These are phyloP conservation scores for Crithidia acanthocephali DNA, from an alignment of 208 protist species.

Conservation along the genomic window DNA sequence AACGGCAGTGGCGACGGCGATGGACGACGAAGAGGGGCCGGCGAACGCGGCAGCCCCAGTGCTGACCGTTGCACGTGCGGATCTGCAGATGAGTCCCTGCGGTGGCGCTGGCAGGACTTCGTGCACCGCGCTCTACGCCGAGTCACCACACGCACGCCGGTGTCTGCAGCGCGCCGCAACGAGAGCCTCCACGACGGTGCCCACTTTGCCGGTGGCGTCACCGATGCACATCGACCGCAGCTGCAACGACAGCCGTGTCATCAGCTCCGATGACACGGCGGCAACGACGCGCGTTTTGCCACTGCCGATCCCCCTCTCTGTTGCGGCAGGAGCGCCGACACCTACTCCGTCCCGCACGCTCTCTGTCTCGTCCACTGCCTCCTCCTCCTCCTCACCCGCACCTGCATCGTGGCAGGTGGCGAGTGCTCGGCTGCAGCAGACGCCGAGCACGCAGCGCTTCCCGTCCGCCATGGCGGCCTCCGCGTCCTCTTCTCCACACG, in stretches of 20 bases:
- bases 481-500: neutral
- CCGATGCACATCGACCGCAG: neutral
- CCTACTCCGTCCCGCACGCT: neutral
- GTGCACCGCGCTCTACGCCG: neutral
- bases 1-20: neutral
- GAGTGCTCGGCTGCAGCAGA: slow-evolving; percentile 3
- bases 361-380: neutral
- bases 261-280: neutral
- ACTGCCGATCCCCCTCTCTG: slow-evolving; percentile 40
- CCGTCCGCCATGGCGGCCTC: slow-evolving; percentile 8
- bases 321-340: slow-evolving; percentile 13
- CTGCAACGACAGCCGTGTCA: neutral
- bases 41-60: neutral
- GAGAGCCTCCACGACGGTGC: neutral
- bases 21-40: neutral
- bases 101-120: neutral
- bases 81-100: neutral
- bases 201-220: neutral
- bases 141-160: slow-evolving; percentile 13
- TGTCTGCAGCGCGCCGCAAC: neutral
- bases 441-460: slow-evolving; percentile 18
- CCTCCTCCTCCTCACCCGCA: neutral
- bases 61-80: neutral
- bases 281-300: slow-evolving; percentile 16
- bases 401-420: slow-evolving; percentile 1